phyloP scores from a whole-genome alignment of 139 green algal species.

The Cymbomonas tetramitiformis region DNA sequence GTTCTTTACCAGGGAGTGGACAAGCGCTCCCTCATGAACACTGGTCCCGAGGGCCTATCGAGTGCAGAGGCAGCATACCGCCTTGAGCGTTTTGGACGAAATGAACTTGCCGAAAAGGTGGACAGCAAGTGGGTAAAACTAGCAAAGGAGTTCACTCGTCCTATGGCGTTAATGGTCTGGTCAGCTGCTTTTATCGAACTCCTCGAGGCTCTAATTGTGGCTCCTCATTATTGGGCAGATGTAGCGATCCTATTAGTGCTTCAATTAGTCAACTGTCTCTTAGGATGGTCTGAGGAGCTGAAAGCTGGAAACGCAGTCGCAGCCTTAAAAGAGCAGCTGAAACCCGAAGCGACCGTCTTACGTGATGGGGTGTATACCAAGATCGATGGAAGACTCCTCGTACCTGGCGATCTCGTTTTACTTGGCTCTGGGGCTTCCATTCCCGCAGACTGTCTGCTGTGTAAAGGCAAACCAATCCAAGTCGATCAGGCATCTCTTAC shows the following conservation, averaged over 20 bases:
- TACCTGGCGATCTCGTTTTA: conserved; percentile 60
- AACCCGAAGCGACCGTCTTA: conserved; percentile 57
- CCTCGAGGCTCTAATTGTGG: conserved; percentile 46
- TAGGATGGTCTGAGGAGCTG: conserved; percentile 57
- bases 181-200: conserved; percentile 61
- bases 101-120: conserved; percentile 60
- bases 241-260: conserved; percentile 55
- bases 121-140: conserved; percentile 18
- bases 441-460: conserved; percentile 48
- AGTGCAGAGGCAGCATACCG: too few relatives aligned
- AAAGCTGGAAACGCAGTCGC: conserved; percentile 67
- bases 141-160: conserved; percentile 36
- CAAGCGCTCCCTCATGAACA: not conserved
- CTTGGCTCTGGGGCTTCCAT: conserved; percentile 48
- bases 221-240: conserved; percentile 43
- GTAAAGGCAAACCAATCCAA: conserved; percentile 31
- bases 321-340: conserved; percentile 64
- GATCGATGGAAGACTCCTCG: conserved; percentile 46
- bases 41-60: too few relatives aligned
- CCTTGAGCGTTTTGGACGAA: too few relatives aligned
- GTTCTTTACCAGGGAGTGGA: conserved; percentile 10
- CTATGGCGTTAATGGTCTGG: conserved; percentile 81
- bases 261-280: conserved; percentile 58
- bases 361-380: conserved; percentile 51
- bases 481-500: conserved; percentile 68